Conservation (phyloP, 164 flowering plant species). For the Warburgia ugandensis region DNA sequence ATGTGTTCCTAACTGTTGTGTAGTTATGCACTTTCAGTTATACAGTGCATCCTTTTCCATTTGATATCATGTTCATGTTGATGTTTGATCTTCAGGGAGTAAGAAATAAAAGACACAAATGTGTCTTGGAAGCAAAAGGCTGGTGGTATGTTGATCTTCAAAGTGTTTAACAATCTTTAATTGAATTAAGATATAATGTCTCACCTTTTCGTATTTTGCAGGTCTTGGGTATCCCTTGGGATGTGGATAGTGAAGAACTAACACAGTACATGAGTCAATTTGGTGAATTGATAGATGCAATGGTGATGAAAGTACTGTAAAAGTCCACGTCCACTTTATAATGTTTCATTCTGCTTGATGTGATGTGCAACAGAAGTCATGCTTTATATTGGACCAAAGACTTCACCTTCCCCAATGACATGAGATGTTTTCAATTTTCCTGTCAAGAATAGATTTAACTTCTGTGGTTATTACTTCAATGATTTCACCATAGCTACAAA, state of each 20-base stretch:
- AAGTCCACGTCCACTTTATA: not conserved
- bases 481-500: not conserved
- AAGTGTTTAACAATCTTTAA: not conserved
- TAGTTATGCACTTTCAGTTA: too few relatives aligned
- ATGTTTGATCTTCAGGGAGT: conserved; percentile 3
- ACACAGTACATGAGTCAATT: conserved; percentile 31
- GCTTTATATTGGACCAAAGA: not conserved
- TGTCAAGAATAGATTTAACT: not conserved
- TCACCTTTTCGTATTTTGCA: conserved; percentile 4
- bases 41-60: too few relatives aligned
- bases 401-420: too few relatives aligned
- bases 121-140: conserved; percentile 9
- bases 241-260: conserved; percentile 25
- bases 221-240: conserved; percentile 36
- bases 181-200: not conserved
- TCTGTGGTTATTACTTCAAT: not conserved
- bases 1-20: too few relatives aligned
- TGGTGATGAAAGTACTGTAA: conserved; percentile 27
- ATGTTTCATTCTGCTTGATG: not conserved
- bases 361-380: not conserved
- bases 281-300: conserved; percentile 31
- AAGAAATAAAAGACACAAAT: not conserved
- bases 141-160: conserved; percentile 12
- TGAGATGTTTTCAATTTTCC: not conserved
- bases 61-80: not conserved